A percentile compares a stretch with the other conserved stretches of the same genome.
Evolutionary conservation across 148 eudicot genomes (phyloP).

Genomic region (Beta vulgaris): DNA sequence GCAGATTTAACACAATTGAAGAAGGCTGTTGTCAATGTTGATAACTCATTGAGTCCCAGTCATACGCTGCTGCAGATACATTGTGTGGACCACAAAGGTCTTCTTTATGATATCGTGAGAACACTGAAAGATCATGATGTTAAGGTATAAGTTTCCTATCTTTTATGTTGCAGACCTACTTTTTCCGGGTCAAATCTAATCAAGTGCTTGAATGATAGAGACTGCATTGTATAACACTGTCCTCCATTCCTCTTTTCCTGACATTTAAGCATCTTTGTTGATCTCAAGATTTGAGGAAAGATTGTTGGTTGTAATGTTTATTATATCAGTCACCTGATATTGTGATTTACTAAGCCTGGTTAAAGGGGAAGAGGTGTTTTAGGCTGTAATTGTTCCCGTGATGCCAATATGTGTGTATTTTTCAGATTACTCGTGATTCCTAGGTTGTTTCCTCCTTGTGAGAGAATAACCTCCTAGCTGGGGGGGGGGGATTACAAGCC

Average conservation of each 20-base stretch:
- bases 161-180: background rate
- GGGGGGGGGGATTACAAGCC: background rate
- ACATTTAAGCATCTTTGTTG: background rate
- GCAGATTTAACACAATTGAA: constrained; percentile 57
- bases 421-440: background rate
- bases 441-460: background rate
- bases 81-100: constrained; percentile 78
- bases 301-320: background rate
- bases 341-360: background rate
- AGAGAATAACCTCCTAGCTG: background rate
- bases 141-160: constrained; percentile 42
- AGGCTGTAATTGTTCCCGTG: background rate
- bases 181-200: background rate
- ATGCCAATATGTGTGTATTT: background rate
- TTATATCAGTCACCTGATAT: background rate
- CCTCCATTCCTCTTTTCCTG: background rate
- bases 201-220: background rate
- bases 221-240: background rate
- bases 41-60: constrained; percentile 74
- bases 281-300: background rate
- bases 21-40: constrained; percentile 50
- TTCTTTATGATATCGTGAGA: constrained; percentile 75
- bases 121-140: constrained; percentile 67
- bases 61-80: constrained; percentile 84
- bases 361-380: background rate